Evolutionary conservation across 257 asterid genomes (phyloP), one percentile per base, ranked within the genome.

Genomic region (Rauvolfia tetraphylla): DNA sequence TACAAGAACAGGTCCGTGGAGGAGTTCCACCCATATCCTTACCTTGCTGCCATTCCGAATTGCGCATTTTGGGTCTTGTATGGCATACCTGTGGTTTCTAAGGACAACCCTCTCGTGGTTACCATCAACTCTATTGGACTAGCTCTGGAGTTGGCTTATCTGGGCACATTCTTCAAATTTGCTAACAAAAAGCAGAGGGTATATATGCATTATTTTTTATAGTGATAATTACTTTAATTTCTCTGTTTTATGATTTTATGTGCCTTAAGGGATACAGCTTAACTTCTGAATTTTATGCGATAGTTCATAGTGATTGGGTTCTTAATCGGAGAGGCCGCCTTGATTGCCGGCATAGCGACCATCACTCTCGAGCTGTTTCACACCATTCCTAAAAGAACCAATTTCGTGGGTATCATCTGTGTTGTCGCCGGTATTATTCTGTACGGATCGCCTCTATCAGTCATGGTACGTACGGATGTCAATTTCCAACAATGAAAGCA

Each of bases 11-110:
- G 83, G 79, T 78, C 81, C 61, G 81, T 87, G 0, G 93, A 90
- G 75, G 90, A 86, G 41, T 91, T 88, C 77, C 96, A 87, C 23
- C 97, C 97, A 0, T 90, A 85, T 25, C 97, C 97, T 2, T 91
- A 90, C 75, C 41, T 88, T 2, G 86, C 88, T 0, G 57, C 83
- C 3, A 68, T 57, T 12, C 81, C 90, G 90, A 91, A 88, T 78
- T 91, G 97, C 74, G 1, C 80, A 58, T 67, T 87, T 49, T 91
- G 97, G 96, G 54, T 91, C 25, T 87, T 84, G 76, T 91, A 91
- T 10, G 96, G 93, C 2, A 22, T 87, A 44, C 96, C 96, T 0
- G 0, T 79, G 0, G 89, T 88, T 65, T 89, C 86, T 67, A 89
- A 89, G 0, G 83, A 90, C 68, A 88, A 90, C 76, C 25, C 65